Conservation (phyloP, 768 basidiomycete species). For the Cantharellus cinnabarinus region DNA sequence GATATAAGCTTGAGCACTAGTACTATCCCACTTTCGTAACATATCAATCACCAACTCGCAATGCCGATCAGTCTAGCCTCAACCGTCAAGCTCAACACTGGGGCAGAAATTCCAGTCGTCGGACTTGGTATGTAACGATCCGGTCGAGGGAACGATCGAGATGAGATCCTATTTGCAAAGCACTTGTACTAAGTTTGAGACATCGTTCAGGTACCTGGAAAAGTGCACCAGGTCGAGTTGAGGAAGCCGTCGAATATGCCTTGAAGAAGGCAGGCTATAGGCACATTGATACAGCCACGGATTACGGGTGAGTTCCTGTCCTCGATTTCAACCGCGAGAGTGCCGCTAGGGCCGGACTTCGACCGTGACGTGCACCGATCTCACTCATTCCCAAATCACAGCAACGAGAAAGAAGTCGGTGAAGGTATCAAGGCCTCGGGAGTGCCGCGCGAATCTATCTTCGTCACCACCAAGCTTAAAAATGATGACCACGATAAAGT, state of each 20-base stretch:
- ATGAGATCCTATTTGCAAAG: too few species aligned
- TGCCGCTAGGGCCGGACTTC: not conserved
- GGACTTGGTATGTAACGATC: conserved; percentile 37
- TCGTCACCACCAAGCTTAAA: conserved; percentile 8
- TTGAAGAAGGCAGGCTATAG: conserved; percentile 7
- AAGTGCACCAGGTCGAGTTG: conserved; percentile 44
- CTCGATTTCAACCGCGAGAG: not conserved
- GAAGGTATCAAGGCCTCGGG: conserved; percentile 5
- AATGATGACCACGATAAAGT: conserved; percentile 6
- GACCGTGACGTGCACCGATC: not conserved
- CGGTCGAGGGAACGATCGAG: too few species aligned
- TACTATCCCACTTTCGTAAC: too few species aligned
- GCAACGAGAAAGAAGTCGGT: conserved; percentile 45
- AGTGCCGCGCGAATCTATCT: conserved; percentile 4
- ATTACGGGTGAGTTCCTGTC: conserved; percentile 49
- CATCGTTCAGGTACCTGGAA: conserved; percentile 43
- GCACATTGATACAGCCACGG: conserved; percentile 26
- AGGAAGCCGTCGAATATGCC: conserved; percentile 16
- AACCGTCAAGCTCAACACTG: conserved; percentile 25
- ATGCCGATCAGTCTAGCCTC: conserved; percentile 20
- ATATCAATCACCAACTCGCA: not conserved
- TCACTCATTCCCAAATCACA: conserved; percentile 12
- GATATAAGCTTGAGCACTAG: too few species aligned
- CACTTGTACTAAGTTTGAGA: not conserved
- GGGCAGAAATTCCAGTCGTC: conserved; percentile 44